Evolutionary conservation across 2,329 filamentous ascomycete species (phyloP).

Genomic region (Didymellaceae sp.): DNA sequence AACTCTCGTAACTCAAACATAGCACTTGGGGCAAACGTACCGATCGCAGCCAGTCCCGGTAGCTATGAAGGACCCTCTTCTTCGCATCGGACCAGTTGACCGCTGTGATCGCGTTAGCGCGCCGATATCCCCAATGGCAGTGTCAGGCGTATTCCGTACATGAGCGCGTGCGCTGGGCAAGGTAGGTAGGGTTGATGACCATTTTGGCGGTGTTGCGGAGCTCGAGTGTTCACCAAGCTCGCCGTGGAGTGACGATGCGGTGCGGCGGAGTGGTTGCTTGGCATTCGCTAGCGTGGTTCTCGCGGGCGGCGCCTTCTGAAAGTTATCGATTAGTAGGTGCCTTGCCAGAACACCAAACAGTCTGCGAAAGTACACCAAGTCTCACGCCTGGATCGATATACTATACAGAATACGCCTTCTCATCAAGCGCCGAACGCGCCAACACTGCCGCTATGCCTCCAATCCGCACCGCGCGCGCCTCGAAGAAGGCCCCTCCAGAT

Average conservation of each 20-base stretch:
- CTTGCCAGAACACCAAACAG: conserved; percentile 5
- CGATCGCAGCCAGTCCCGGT: conserved; percentile 94
- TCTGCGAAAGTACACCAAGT: background rate
- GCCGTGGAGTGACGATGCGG: conserved; percentile 42
- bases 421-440: background rate
- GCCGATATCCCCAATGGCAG: conserved; percentile 23
- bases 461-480: conserved; percentile 71
- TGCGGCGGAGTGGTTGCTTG: conserved; percentile 38
- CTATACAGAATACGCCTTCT: background rate
- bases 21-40: conserved; percentile 66
- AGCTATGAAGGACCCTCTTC: conserved; percentile 83
- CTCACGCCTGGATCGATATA: background rate
- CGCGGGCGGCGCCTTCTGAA: conserved; percentile 22
- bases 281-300: conserved; percentile 38
- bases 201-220: conserved; percentile 59
- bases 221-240: conserved; percentile 29
- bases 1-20: conserved; percentile 1
- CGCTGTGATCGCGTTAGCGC: conserved; percentile 61
- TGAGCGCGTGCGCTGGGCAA: conserved; percentile 66
- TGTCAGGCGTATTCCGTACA: conserved; percentile 47
- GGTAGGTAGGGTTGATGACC: conserved; percentile 88
- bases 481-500: conserved; percentile 81
- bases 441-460: conserved; percentile 68
- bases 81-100: conserved; percentile 89
- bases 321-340: conserved; percentile 21